A percentile compares a stretch with the other conserved stretches of the same genome.
These are phyloP conservation scores for Aspergillus neotritici DNA, from an alignment of 2,329 filamentous ascomycete genomes.

Conservation along the genomic window DNA sequence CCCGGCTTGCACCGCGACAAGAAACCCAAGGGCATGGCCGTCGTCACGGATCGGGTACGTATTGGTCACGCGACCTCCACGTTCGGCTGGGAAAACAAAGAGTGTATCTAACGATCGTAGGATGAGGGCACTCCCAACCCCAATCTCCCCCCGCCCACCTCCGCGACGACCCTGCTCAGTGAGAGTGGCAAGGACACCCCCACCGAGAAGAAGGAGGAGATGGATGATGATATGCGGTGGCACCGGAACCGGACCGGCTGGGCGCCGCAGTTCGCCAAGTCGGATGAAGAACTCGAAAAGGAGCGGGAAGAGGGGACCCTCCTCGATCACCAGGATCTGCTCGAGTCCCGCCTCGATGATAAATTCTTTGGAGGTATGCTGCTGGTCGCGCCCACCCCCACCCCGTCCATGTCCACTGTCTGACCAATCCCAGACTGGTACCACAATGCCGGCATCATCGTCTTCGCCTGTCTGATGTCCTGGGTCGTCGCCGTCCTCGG, in stretches of 20 bases:
- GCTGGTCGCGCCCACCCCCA: slow-evolving; percentile 18
- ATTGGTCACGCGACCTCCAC: not conserved
- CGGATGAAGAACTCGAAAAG: slow-evolving; percentile 46
- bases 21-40: slow-evolving; percentile 38
- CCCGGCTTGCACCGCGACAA: slow-evolving; percentile 55
- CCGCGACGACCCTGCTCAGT: slow-evolving; percentile 42
- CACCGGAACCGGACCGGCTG: slow-evolving; percentile 66
- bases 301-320: slow-evolving; percentile 53
- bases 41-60: slow-evolving; percentile 68
- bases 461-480: slow-evolving; percentile 83
- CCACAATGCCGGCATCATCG: slow-evolving; percentile 89
- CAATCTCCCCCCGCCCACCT: slow-evolving; percentile 70
- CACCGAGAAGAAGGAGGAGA: slow-evolving; percentile 48
- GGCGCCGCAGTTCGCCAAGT: slow-evolving; percentile 73
- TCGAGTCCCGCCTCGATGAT: slow-evolving; percentile 79
- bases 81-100: too few species aligned
- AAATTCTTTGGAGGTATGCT: slow-evolving; percentile 75
- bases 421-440: slow-evolving; percentile 77
- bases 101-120: slow-evolving; percentile 23
- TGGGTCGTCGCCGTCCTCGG: slow-evolving; percentile 88
- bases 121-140: slow-evolving; percentile 65
- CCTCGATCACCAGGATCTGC: slow-evolving; percentile 79
- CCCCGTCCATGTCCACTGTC: not conserved
- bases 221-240: slow-evolving; percentile 53
- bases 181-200: slow-evolving; percentile 53